Base-by-base conservation (phyloP, 495 filamentous ascomycete genomes). In the Tuber umbilicatum region DNA sequence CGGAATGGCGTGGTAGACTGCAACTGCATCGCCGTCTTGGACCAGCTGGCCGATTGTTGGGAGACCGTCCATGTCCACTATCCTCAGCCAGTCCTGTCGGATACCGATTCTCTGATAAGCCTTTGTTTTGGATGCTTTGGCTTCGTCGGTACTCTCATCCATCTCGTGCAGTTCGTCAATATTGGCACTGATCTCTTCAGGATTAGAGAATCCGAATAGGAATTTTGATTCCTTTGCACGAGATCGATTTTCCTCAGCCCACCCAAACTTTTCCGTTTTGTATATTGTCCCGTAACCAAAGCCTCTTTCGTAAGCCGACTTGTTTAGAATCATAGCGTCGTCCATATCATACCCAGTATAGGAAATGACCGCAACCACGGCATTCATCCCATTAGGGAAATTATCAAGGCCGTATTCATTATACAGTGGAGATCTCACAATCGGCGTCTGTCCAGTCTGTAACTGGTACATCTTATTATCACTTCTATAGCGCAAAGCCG, bases 311-410 rank as follows among this genome's bases (percentile, higher is more conserved):
- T 97, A 93, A 3, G 94, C 90, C 21, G 94, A 97, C 83, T 99
- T 99, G 86, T 97, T 97, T 81, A 99, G 87, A 79, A 99, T 97
- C 95, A 99, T 99, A 83, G 95, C 95, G 85, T 99, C 95, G 86
- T 99, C 95, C 95, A 99, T 98, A 87, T 99, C 95, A 83, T 97
- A 98, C 68, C 94, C 95, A 9, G 95, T 98, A 85, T 99, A 99
- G 6, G 95, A 97, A 74, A 99, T 97, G 82, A 99, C 97, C 72
- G 95, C 95, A 73, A 99, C 95, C 39, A 99, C 89, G 14, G 94
- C 93, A 83, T 99, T 99, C 79, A 89, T 94, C n/a, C 95, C 95
- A 82, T 98, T 97, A 71, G 95, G 95, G 84, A 97, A 99, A 85
- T 98, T 97, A 84, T 99, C 95, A 73, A 99, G 89, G 27, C 94